Evolutionary conservation across 371 early-diverging fungal genomes (phyloP), one percentile per base, ranked within the genome.

Genomic region (Mortierella sp.): DNA sequence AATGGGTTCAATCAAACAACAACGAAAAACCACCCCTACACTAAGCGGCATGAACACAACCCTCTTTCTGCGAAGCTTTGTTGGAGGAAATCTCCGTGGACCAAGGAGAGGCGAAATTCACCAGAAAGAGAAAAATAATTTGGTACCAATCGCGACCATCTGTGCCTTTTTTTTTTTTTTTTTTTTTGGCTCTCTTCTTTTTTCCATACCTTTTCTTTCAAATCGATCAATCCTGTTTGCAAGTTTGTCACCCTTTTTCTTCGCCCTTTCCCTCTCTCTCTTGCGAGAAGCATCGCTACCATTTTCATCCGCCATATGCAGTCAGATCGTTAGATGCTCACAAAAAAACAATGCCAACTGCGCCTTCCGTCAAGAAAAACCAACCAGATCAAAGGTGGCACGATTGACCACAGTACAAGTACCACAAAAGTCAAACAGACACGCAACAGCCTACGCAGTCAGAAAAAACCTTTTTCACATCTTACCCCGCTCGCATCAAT

Each of bases 401-500:
- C 52, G 26, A 10, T 52, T 11, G n/a, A 1, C n/a, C 13, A n/a
- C 19, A n/a, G n/a, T 47, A 22, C 0, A 5, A 50, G 50, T 50
- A 50, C 22, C 50, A 50, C 50, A 50, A n/a, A 50, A 45, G n/a
- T n/a, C n/a, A 45, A 45, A 11, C 11, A 24, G n/a, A n/a, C n/a
- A n/a, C n/a, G n/a, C n/a, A 53, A 53, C 29, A 29, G 31, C 55
- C 55, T 31, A 29, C 34, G 31, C 55, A 31, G 34, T 31, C 55
- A 16, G n/a, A n/a, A n/a, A n/a, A n/a, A n/a, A n/a, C n/a, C n/a
- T 31, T 31, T 9, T n/a, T 14, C n/a, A 48, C 9, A 6, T 55
- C 31, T 52, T 53, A 29, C 31, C 55, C 55, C 55, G 55, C 55
- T 26, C 34, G 55, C 55, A 55, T 31, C 55, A 55, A 55, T 55